Evolutionary conservation across 2,329 filamentous ascomycete genomes (phyloP), one percentile per base, ranked within the genome.

Genomic region (Coniochaeta sp.): DNA sequence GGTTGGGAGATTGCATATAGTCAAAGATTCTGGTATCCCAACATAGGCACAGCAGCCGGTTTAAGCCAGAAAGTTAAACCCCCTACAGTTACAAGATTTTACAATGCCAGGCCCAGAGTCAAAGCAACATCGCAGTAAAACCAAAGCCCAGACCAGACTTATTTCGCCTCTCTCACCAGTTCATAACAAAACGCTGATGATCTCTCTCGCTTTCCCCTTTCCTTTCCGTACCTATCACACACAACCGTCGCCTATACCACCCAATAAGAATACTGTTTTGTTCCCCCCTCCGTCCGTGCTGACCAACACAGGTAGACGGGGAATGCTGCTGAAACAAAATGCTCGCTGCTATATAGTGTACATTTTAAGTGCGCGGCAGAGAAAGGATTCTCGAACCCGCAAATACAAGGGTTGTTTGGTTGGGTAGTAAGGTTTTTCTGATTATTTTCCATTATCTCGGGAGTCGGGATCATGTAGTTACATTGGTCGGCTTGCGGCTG

Each of bases 271-370:
- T n/a, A n/a, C n/a, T n/a, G n/a, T n/a, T n/a, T n/a, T n/a, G n/a
- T n/a, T n/a, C n/a, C n/a, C n/a, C n/a, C n/a, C n/a, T n/a, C n/a
- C n/a, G n/a, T n/a, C n/a, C n/a, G n/a, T n/a, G n/a, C n/a, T n/a
- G n/a, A n/a, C n/a, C n/a, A n/a, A n/a, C n/a, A n/a, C n/a, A n/a
- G n/a, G n/a, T n/a, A n/a, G n/a, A n/a, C 18, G 10, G 20, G 18
- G 20, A 18, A 42, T 42, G 38, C 38, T 42, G 38, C 38, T 42
- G 26, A 42, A 24, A 32, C 14, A 24, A 31, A 28, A 47, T 31
- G 45, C 45, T 47, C 45, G 45, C 45, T 47, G 45, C 26, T 47
- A 10, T 8, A 47, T 47, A 47, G 24, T 47, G 28, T 47, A 47
- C 45, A 47, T 31, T 16, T 8, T 14, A 32, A 14, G 30, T 13